Evolutionary conservation across 345 rosid genomes (phyloP), one percentile per base, ranked within the genome.

Genomic region (Schrenkiella parvula): DNA sequence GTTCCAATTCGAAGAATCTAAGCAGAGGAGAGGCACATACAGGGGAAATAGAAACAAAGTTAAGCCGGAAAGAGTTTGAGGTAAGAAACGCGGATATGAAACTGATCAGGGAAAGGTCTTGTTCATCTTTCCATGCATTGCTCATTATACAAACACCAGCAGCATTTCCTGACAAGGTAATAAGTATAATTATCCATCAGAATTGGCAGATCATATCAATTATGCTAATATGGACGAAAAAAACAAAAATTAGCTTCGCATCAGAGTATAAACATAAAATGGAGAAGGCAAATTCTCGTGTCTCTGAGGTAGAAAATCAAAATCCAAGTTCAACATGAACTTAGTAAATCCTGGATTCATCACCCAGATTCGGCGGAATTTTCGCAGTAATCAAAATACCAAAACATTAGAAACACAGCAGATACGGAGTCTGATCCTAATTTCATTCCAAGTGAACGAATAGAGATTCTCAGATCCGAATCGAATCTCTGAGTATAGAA

Each of bases 81-180:
- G 47, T 37, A 41, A 91, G 91, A 76, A 88, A 93, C 25, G 92
- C 64, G 39, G 95, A 82, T 66, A 89, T 78, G 78, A 93, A 91
- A 71, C 38, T 79, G 84, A 91, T 86, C 64, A 91, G 83, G 5
- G 91, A 80, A 3, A 84, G 80, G 10, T 82, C 80, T 39, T 89
- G 97, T 60, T 81, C 87, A 6, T 82, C 82, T 74, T 84, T 89
- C 98, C 97, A 93, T 5, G 81, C 56, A 43, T 37, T 82, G 71
- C 72, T 93, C 96, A 93, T 93, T 82, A 93, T 89, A 74, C 97
- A 93, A 65, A 86, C 87, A 66, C 97, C 98, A 4, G 76, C 84
- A 58, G 6, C 68, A 51, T 29, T 76, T 50, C 80, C 80, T 70
- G 55, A 15, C 17, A 66, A 5, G n/a, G n/a, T n/a, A n/a, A n/a